Percentiles rank a stretch among this genome's conserved stretches.
These are phyloP conservation scores for Uncinocarpus reesii DNA, from an alignment of 2,329 filamentous ascomycete species.

Conservation along the genomic window DNA sequence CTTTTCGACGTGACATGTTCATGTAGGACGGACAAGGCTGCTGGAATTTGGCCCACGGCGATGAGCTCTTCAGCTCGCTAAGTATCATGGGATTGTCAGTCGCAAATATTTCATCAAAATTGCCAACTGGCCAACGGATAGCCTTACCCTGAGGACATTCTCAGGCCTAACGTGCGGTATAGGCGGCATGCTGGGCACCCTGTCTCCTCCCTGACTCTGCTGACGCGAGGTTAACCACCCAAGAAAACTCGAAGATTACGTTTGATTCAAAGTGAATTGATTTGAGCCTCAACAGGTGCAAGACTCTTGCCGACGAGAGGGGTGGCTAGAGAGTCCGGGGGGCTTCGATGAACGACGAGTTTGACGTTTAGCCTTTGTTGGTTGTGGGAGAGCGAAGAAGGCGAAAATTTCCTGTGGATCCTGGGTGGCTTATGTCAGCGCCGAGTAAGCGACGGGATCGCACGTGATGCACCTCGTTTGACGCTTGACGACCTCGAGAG, in stretches of 20 bases:
- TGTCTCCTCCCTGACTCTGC: slow-evolving; percentile 18
- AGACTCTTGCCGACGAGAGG: not conserved
- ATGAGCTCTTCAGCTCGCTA: slow-evolving; percentile 94
- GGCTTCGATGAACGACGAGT: not conserved
- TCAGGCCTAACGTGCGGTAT: slow-evolving; percentile 96
- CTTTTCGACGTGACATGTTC: slow-evolving; percentile 99
- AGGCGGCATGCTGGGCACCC: slow-evolving; percentile 63
- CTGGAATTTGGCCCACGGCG: slow-evolving; percentile 85
- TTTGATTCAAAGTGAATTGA: not conserved
- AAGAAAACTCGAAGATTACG: not conserved
- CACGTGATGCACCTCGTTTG: slow-evolving; percentile 1
- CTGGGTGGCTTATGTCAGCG: slow-evolving; percentile 6
- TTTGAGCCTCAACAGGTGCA: slow-evolving; percentile 8
- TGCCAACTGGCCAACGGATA: not conserved
- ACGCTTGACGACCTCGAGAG: no score
- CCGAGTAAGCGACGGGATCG: slow-evolving; percentile 12
- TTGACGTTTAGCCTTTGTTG: slow-evolving; percentile 8
- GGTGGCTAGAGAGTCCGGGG: not conserved
- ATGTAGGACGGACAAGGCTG: slow-evolving; percentile 88
- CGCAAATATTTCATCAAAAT: slow-evolving; percentile 12
- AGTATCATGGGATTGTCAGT: slow-evolving; percentile 18
- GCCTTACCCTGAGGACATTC: slow-evolving; percentile 81
- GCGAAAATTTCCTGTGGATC: slow-evolving; percentile 19
- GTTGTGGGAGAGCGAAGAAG: slow-evolving; percentile 15
- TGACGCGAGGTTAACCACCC: not conserved